phyloP scores from a whole-genome alignment of 176 grass and related monocot genomes.

The Coix lacrymajobi region DNA sequence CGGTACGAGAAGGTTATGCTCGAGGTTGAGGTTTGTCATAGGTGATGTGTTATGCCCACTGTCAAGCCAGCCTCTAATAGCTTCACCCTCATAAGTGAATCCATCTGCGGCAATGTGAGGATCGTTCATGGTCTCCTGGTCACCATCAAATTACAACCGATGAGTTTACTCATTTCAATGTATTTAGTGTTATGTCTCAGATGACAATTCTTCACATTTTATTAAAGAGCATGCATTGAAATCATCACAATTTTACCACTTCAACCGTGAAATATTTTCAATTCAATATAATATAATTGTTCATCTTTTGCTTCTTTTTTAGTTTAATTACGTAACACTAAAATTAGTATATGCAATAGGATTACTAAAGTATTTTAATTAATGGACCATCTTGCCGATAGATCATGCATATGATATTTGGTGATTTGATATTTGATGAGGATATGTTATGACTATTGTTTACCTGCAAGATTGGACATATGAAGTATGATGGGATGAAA shows the following conservation, averaged over 20 bases:
- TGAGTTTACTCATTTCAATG: neutral
- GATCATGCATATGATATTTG: neutral
- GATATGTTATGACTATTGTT: neutral
- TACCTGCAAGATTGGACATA: constrained; percentile 58
- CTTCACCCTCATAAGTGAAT: constrained; percentile 60
- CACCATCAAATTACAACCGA: neutral
- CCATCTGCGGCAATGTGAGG: constrained; percentile 48
- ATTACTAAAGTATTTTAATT: neutral
- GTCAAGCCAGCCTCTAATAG: constrained; percentile 49
- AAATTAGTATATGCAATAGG: neutral
- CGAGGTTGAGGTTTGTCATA: constrained; percentile 48
- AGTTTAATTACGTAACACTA: neutral
- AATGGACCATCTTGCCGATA: neutral
- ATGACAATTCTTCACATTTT: neutral
- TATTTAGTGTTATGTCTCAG: neutral
- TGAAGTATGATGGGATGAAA: constrained; percentile 42
- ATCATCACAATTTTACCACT: neutral
- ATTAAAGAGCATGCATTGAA: neutral
- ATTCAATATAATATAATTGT: neutral
- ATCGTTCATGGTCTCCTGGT: constrained; percentile 49
- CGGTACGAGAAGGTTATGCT: constrained; percentile 37
- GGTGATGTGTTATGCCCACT: constrained; percentile 47
- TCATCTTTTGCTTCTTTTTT: neutral
- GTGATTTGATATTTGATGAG: neutral
- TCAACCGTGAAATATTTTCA: neutral